phyloP scores from a whole-genome alignment of 2,329 filamentous ascomycete species.

The Gliomastix tumulicola region DNA sequence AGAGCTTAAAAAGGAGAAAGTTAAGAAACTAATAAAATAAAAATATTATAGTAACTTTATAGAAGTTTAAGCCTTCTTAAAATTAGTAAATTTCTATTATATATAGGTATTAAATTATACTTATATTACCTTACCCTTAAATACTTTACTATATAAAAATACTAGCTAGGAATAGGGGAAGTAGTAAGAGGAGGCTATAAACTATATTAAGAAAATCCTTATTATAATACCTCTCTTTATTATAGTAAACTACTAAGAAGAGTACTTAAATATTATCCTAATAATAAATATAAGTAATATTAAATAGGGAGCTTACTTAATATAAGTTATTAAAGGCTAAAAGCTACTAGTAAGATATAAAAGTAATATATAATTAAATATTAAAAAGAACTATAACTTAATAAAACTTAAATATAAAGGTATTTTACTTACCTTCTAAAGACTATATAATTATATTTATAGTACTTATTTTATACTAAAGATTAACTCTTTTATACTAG shows the following conservation, averaged over 20 bases:
- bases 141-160: neutral
- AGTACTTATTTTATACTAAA: neutral
- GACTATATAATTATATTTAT: conserved; percentile 1
- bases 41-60: neutral
- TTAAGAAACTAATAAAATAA: neutral
- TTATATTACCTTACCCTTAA: neutral
- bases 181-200: neutral
- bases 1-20: neutral
- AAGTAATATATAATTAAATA: neutral
- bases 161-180: too few species aligned
- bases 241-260: neutral
- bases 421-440: neutral
- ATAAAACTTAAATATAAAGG: too few species aligned
- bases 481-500: neutral
- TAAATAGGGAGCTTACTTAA: too few species aligned
- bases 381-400: too few species aligned
- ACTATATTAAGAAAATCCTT: neutral
- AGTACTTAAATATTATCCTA: too few species aligned
- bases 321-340: too few species aligned
- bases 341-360: too few species aligned
- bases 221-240: neutral
- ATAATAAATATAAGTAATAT: too few species aligned
- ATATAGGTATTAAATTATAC: neutral
- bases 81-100: neutral
- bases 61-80: neutral